Evolutionary conservation across 2,329 filamentous ascomycete species (phyloP), one percentile per base, ranked within the genome.

Genomic region (Neoscytalidium dimidiatum): DNA sequence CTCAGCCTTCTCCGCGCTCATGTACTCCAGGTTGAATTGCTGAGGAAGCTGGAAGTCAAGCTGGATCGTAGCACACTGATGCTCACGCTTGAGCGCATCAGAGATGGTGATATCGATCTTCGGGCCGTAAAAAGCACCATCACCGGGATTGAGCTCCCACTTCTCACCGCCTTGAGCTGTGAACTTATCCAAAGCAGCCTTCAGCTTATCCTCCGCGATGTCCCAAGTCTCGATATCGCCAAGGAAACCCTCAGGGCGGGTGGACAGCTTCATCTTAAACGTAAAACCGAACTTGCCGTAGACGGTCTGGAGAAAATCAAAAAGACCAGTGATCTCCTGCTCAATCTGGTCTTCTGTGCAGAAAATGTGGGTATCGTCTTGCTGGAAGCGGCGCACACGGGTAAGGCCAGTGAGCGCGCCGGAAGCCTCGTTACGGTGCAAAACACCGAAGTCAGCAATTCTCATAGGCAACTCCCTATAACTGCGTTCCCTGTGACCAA

Each of bases 21-120:
- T 89, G 77, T 93, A 96, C 77, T 94, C 90, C 44, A 97, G 86
- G 73, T 92, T 91, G 80, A 97, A 97, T 78, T 93, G 93, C 71
- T 90, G 84, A 1, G 90, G 90, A 21, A 92, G 86, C 75, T 97
- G 91, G 82, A 96, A 96, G 77, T 96, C 92, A 63, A 96, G 87
- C 81, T 98, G 94, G 70, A 98, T 96, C 13, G 94, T 98, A 71
- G 94, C 92, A 74, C 92, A 96, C 79, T 96, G 91, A 82, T 89
- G 91, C 66, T 94, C 92, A 76, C 94, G 87, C 78, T 88, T 88
- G 70, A 97, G 83, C 51, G 92, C 92, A 79, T 97, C 94, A 60
- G 89, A 90, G 73, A 99, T 94, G 67, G 92, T 96, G 74, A 99
- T 95, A 73, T 99, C 95, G 71, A 98, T 97, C 86, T 99, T 99